Evolutionary conservation across 2,329 filamentous ascomycete genomes (phyloP), one percentile per base, ranked within the genome.

Genomic region (Scytalidium lignicola): DNA sequence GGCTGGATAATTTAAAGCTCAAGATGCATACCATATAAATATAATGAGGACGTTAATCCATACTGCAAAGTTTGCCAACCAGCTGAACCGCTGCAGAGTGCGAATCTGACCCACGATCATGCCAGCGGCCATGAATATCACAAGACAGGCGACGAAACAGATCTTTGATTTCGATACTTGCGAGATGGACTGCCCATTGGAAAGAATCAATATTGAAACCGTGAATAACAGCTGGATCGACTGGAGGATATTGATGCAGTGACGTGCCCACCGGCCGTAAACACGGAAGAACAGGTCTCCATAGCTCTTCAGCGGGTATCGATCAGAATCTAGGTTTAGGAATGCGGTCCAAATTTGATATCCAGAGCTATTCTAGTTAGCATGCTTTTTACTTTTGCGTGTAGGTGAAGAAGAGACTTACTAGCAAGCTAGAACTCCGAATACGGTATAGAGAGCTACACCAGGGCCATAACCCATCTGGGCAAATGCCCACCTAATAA

Each of bases 11-110:
- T 32, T 21, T 26, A n/a, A 5, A 18, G n/a, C 26, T 28, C 26
- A 28, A 28, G 13, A 28, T 15, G 58, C 59, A 52, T 52, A 64
- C 60, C 54, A 59, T 51, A 81, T 73, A 54, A 81, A 70, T 44
- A 82, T 75, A 53, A 76, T 69, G 29, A 76, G 57, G 19, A 82
- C 53, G 52, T 80, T 82, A 45, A 81, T 57, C 73, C 75, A 82
- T 9, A 82, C 72, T 1, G 76, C 72, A 15, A 74, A 56, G 52
- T 79, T 81, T 13, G 78, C 76, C 1, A 82, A 61, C 72, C 74
- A 80, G 3, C 75, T 74, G 46, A 78, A 76, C 9, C 68, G 65
- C 56, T 77, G 71, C 28, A 83, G 66, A 0, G 76, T 80, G 6
- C 79, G 70, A 42, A 83, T 74, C 55, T 81, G 78, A 2, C 75